Evolutionary conservation across 768 basidiomycete species (phyloP).

Genomic region (Pisolithus sp.): DNA sequence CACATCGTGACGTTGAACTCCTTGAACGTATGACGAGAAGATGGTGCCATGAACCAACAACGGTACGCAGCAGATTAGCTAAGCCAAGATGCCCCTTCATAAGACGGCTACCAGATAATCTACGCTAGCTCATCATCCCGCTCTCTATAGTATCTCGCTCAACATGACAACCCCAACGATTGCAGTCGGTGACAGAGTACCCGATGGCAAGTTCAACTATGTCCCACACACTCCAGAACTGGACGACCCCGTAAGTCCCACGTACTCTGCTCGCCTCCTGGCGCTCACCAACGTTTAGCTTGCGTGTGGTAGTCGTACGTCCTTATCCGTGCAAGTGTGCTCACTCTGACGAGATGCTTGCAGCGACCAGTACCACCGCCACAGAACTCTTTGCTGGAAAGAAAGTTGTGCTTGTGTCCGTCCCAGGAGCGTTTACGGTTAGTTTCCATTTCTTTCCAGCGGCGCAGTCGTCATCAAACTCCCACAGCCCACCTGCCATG

Average conservation of each 20-base stretch:
- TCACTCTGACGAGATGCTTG: conserved; percentile 2
- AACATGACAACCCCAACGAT: conserved; percentile 28
- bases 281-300: conserved; percentile 29
- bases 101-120: not conserved
- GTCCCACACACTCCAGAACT: conserved; percentile 59
- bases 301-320: conserved; percentile 62
- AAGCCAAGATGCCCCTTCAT: not conserved
- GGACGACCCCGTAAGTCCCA: conserved; percentile 44
- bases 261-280: conserved; percentile 2
- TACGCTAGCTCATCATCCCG: not conserved
- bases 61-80: too few relatives aligned
- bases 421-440: conserved; percentile 80
- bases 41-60: too few relatives aligned
- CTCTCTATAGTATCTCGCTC: not conserved
- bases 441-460: conserved; percentile 16
- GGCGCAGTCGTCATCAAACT: not conserved
- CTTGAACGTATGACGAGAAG: not conserved
- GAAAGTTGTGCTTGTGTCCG: conserved; percentile 72
- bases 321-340: not conserved
- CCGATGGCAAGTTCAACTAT: conserved; percentile 40
- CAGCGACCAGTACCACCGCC: conserved; percentile 50
- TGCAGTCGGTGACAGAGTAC: conserved; percentile 48
- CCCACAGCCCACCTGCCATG: conserved; percentile 35
- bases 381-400: conserved; percentile 58
- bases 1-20: not conserved